Percentiles rank a stretch among this genome's conserved stretches.
These are phyloP conservation scores for Ustilago tritici DNA, from an alignment of 1,284 basidiomycete genomes.

Conservation along the genomic window DNA sequence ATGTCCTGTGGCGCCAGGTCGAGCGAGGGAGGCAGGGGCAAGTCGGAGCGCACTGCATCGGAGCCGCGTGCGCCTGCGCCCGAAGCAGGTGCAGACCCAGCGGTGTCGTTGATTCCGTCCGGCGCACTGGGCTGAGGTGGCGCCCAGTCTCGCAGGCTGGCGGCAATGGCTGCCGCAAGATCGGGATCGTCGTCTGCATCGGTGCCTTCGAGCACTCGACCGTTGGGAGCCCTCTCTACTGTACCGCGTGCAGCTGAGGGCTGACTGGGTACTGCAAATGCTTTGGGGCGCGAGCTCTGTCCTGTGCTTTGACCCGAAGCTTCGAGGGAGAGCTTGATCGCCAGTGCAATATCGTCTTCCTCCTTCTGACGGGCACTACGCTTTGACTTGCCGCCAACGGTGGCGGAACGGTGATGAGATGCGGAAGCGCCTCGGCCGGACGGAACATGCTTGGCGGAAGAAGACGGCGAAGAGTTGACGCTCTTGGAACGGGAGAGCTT, in stretches of 20 bases:
- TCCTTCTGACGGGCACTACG: constrained; percentile 72
- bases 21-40: constrained; percentile 59
- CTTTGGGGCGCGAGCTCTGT: constrained; percentile 75
- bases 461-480: constrained; percentile 33
- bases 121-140: constrained; percentile 62
- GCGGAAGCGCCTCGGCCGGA: constrained; percentile 56
- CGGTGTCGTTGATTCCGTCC: constrained; percentile 32
- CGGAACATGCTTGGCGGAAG: constrained; percentile 31
- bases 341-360: constrained; percentile 90
- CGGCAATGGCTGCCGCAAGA: constrained; percentile 92
- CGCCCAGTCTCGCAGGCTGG: constrained; percentile 81
- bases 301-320: constrained; percentile 33
- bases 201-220: constrained; percentile 64
- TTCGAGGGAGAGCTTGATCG: constrained; percentile 87
- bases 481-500: constrained; percentile 54
- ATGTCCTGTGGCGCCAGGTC: constrained; percentile 63
- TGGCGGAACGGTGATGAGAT: constrained; percentile 66
- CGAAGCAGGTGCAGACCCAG: constrained; percentile 14
- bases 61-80: not conserved
- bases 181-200: constrained; percentile 92
- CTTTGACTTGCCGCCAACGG: constrained; percentile 56
- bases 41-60: constrained; percentile 15
- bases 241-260: constrained; percentile 71
- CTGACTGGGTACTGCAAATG: constrained; percentile 66
- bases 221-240: constrained; percentile 66